Evolutionary conservation across 208 protist species (phyloP).

Genomic region (Leishmania guyanensis): DNA sequence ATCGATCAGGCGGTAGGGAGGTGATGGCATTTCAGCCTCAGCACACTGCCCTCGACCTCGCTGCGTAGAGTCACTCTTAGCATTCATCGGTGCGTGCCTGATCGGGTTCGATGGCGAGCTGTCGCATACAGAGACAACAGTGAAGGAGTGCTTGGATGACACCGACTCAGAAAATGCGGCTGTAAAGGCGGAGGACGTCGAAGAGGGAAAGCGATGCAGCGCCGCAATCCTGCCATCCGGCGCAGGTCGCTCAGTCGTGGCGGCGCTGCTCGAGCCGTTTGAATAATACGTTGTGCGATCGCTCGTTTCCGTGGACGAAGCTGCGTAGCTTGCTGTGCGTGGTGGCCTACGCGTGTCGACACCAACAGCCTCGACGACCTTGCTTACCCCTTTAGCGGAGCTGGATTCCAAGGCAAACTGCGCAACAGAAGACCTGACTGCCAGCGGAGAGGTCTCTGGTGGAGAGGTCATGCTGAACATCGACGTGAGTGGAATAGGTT

Average conservation of each 20-base stretch:
- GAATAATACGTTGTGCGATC: not conserved
- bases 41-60: not conserved
- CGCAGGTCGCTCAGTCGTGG: slow-evolving; percentile 7
- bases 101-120: slow-evolving; percentile 22
- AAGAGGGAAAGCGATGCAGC: slow-evolving; percentile 5
- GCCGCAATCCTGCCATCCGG: not conserved
- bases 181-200: slow-evolving; percentile 11
- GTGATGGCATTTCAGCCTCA: not conserved
- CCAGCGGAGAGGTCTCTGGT: too few species aligned
- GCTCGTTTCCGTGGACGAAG: not conserved
- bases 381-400: not conserved
- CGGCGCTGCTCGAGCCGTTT: not conserved
- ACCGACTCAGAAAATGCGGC: slow-evolving; percentile 2
- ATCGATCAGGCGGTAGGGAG: not conserved
- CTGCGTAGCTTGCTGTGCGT: not conserved
- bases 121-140: slow-evolving; percentile 13
- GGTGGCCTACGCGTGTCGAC: not conserved
- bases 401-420: not conserved
- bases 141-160: slow-evolving; percentile 4
- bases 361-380: not conserved
- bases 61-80: not conserved
- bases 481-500: not conserved
- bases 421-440: too few species aligned
- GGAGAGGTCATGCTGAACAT: not conserved
- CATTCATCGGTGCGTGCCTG: slow-evolving; percentile 10